Base-by-base conservation (phyloP, 164 flowering plant genomes). In the Santalum album region DNA sequence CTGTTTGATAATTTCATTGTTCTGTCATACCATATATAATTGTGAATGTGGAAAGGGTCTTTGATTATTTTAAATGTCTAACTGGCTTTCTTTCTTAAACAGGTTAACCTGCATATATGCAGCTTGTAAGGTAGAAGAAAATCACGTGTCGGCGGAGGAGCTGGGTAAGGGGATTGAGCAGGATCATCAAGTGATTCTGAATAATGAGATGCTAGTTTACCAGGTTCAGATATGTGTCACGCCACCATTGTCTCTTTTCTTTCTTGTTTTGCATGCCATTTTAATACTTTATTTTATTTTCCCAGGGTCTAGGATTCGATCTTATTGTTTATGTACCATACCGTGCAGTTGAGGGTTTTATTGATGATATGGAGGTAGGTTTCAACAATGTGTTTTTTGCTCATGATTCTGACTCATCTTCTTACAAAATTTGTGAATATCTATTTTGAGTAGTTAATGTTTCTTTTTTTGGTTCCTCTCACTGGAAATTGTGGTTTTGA, bases 91-190 rank as follows among this genome's bases (percentile, higher is more conserved):
- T 60, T 44, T 3, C 46, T 15, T 62, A 19, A 38, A 44, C 83
- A 94, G 99, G 88, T 79, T 90, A 66, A 94, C 99, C 51, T 94
- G 97, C 73, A 76, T 92, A 56, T 92, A 92, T 78, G 79, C 86
- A 36, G 87, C 99, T 53, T 90, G 99, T 71, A 92, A 94, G 68
- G 78, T 91, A 62, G 99, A 94, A 76, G 99, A 94, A 75, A 90
- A 85, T 61, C 99, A 94, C 67, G 99, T 94, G 7, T 87, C 99
- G 60, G 96, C 97, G 18, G 99, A 94, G 83, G 97, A 94, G 83
- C 90, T 94, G 68, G 99, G 97, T 53, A 94, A 86, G 69, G 97
- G 97, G 55, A 90, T 90, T 62, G 80, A 82, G 35, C 99, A 87
- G 74, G 97, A 90, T 73, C 97, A 90, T 69, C 95, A 85, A 63